Conservation (phyloP, 352 stramenopile genomes). For the Aphanomyces euteiches region DNA sequence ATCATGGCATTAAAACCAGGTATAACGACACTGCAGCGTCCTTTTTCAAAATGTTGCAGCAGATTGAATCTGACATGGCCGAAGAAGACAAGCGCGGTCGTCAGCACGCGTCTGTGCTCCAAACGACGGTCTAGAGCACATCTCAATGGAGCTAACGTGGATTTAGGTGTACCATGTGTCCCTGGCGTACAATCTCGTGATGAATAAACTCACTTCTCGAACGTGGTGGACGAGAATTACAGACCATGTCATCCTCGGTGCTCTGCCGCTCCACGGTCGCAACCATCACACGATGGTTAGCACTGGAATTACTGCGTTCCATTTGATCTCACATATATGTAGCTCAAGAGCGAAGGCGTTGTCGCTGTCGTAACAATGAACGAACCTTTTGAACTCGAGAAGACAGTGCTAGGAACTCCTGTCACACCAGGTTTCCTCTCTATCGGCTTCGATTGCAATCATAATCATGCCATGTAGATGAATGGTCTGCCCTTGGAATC, state of each 20-base stretch:
- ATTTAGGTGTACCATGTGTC: conserved; percentile 70
- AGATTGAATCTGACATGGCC: too few relatives aligned
- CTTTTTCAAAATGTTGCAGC: too few relatives aligned
- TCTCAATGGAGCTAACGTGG: not conserved
- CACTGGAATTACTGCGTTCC: not conserved
- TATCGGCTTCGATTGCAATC: too few relatives aligned
- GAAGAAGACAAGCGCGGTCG: too few relatives aligned
- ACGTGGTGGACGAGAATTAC: conserved; percentile 76
- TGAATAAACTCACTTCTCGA: conserved; percentile 43
- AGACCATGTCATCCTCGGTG: conserved; percentile 58
- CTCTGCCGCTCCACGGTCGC: conserved; percentile 50
- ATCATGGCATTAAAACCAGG: too few relatives aligned
- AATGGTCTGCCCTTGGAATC: conserved; percentile 50
- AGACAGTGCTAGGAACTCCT: conserved; percentile 57
- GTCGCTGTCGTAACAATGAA: conserved; percentile 78
- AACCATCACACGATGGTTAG: not conserved
- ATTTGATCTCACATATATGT: conserved; percentile 28
- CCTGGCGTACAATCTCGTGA: conserved; percentile 67
- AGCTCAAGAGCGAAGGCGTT: conserved; percentile 56
- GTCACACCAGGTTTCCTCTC: conserved; percentile 46
- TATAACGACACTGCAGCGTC: too few relatives aligned
- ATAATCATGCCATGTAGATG: conserved; percentile 33
- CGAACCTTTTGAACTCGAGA: conserved; percentile 56
- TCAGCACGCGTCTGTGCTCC: not conserved
- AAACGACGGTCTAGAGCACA: not conserved